Percentiles rank a stretch among this genome's conserved stretches.
phyloP scores from a whole-genome alignment of 805 yeast species.

The Hanseniaspora pseudoguilliermondii region DNA sequence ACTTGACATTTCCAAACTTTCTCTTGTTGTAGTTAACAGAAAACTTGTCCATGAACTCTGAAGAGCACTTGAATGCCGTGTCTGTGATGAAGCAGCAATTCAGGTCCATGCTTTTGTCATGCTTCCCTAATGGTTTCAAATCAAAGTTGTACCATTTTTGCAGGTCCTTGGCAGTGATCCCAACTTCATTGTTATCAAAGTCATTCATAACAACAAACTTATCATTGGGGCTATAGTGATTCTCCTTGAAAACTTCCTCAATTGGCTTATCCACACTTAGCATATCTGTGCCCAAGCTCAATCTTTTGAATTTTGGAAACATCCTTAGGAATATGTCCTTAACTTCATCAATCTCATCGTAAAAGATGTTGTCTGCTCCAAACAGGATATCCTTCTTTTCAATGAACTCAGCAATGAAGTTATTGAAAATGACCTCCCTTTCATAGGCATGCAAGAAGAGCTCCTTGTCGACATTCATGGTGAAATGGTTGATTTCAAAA shows the following conservation, averaged over 20 bases:
- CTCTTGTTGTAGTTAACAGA: neutral
- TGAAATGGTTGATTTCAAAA: neutral
- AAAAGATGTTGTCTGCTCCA: neutral
- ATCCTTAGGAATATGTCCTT: slow-evolving; percentile 16
- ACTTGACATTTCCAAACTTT: neutral
- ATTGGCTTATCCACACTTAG: neutral
- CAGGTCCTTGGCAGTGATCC: neutral
- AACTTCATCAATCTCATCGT: slow-evolving; percentile 17
- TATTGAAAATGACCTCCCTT: slow-evolving; percentile 22
- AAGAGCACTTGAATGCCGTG: neutral
- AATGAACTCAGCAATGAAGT: slow-evolving; percentile 38
- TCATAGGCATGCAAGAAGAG: slow-evolving; percentile 6
- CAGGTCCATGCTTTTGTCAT: neutral
- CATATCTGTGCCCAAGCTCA: slow-evolving; percentile 2
- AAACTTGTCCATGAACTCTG: slow-evolving; percentile 1
- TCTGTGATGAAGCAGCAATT: neutral
- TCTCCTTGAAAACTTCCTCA: neutral
- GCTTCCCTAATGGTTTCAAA: neutral
- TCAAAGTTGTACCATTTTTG: neutral
- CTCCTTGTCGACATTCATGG: neutral
- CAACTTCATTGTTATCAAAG: neutral
- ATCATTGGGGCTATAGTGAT: neutral
- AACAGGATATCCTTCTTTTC: slow-evolving; percentile 34
- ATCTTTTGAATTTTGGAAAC: slow-evolving; percentile 16
- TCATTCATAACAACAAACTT: neutral